Percentiles rank a stretch among this genome's conserved stretches.
Evolutionary conservation across 306 rosid species (phyloP).

Genomic region (Dalbergia cultrata): DNA sequence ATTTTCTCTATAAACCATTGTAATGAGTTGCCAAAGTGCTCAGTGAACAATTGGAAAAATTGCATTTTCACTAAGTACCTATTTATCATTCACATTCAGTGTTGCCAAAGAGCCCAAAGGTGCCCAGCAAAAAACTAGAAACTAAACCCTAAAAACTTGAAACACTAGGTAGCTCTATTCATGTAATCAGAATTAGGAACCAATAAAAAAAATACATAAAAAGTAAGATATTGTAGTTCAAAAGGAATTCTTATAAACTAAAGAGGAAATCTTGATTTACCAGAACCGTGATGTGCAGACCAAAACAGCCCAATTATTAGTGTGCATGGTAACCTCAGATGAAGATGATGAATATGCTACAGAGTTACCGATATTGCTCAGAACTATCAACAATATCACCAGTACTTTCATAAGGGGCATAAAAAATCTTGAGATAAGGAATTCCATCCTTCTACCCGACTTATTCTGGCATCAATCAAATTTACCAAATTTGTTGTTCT

Average conservation of each 20-base stretch:
- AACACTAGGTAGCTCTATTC: neutral
- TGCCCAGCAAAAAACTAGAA: neutral
- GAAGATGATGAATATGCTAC: slow-evolving; percentile 61
- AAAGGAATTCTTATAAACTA: slow-evolving; percentile 17
- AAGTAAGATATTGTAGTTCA: neutral
- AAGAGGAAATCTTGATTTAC: slow-evolving; percentile 50
- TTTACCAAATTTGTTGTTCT: slow-evolving; percentile 24
- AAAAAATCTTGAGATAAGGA: slow-evolving; percentile 41
- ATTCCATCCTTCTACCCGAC: slow-evolving; percentile 34
- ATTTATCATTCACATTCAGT: neutral
- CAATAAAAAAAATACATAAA: neutral
- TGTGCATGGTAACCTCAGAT: slow-evolving; percentile 74
- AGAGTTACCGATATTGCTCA: slow-evolving; percentile 43
- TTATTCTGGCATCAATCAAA: slow-evolving; percentile 15
- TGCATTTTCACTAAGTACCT: slow-evolving; percentile 1
- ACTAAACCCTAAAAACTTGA: neutral
- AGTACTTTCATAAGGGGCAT: slow-evolving; percentile 42
- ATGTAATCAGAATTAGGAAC: slow-evolving; percentile 16
- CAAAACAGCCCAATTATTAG: slow-evolving; percentile 94
- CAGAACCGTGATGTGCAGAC: slow-evolving; percentile 97
- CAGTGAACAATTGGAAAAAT: neutral
- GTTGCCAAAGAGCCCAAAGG: neutral
- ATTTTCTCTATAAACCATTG: neutral
- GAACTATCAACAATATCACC: slow-evolving; percentile 50
- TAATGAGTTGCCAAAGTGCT: neutral